Evolutionary conservation across 2,329 filamentous ascomycete genomes (phyloP), one percentile per base, ranked within the genome.

Genomic region (Claviceps paspali): DNA sequence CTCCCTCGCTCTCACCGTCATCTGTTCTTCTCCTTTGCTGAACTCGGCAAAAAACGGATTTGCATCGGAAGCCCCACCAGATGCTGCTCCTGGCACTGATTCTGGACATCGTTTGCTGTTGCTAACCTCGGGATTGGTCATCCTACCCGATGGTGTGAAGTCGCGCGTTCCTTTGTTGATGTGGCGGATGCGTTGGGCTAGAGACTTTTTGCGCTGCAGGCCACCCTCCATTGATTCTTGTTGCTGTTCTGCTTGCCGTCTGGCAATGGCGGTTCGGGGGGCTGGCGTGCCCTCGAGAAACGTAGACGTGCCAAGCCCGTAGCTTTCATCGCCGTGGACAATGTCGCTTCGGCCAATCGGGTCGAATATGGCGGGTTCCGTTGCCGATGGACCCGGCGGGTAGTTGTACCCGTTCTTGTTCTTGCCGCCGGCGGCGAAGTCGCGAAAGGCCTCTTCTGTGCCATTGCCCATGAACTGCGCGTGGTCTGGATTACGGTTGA

Each of bases 251-350:
- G 72, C 79, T 50, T 88, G 74, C 35, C 76, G 76, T 42, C 80
- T 76, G 54, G 83, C 74, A 38, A 94, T 83, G 14, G 81, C 83
- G 6, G 77, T 73, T 48, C 77, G 76, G 21, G 87, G 82, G 21
- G 87, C 91, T 11, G 91, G 88, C 1, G 91, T 82, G 26, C 91
- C 91, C 50, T 98, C 91, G 17, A 98, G 62, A 66, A 96, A 96
- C 2, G 91, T 98, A 24, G 86, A 93, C 2, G 87, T 94, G 37
- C 91, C 91, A 6, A 98, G 63, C 8, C 91, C 91, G 43, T 83
- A 64, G 3, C 76, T 79, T 59, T 92, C 79, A 38, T 87, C 76
- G 14, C 88, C 88, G 48, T 96, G 85, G 11, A 96, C 70, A 33
- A 80, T 72, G 39, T 83, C 76, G 33, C 76, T 68, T 39, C 76